phyloP scores from a whole-genome alignment of 441 rosid species.

The Sinapis alba region DNA sequence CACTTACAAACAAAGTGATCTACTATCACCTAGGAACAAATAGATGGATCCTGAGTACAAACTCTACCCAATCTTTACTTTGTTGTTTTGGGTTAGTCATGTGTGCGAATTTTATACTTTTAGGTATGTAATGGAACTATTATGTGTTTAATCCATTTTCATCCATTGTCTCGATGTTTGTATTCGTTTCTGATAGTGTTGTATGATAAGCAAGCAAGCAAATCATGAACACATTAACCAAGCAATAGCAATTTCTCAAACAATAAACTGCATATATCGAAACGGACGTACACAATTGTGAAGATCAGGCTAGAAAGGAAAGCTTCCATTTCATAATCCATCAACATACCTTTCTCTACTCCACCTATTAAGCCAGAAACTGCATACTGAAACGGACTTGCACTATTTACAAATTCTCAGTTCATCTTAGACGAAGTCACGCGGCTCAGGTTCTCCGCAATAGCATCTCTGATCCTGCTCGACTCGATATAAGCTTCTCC shows the following conservation, averaged over 20 bases:
- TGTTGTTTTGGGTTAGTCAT: too few relatives aligned
- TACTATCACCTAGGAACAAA: too few relatives aligned
- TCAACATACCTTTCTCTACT: background rate
- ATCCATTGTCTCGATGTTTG: too few relatives aligned
- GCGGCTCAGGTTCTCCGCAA: constrained; percentile 58
- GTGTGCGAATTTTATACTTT: too few relatives aligned
- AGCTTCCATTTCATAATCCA: background rate
- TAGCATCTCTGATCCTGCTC: constrained; percentile 54
- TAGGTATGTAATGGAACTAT: too few relatives aligned
- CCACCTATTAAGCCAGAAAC: background rate
- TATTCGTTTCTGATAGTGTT: too few relatives aligned
- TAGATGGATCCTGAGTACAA: too few relatives aligned
- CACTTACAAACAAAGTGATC: too few relatives aligned
- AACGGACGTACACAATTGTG: background rate
- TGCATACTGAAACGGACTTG: background rate
- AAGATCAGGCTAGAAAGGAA: background rate
- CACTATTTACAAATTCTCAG: background rate
- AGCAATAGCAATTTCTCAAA: background rate
- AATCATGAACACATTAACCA: background rate
- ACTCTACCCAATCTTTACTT: too few relatives aligned
- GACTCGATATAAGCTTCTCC: constrained; percentile 53
- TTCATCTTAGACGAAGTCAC: constrained; percentile 48
- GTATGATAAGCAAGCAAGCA: too few relatives aligned
- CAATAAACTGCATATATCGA: too few relatives aligned
- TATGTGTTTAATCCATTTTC: too few relatives aligned